Evolutionary conservation across 495 filamentous ascomycete species (phyloP), one percentile per base, ranked within the genome.

Genomic region (Glutinoglossum americanum): DNA sequence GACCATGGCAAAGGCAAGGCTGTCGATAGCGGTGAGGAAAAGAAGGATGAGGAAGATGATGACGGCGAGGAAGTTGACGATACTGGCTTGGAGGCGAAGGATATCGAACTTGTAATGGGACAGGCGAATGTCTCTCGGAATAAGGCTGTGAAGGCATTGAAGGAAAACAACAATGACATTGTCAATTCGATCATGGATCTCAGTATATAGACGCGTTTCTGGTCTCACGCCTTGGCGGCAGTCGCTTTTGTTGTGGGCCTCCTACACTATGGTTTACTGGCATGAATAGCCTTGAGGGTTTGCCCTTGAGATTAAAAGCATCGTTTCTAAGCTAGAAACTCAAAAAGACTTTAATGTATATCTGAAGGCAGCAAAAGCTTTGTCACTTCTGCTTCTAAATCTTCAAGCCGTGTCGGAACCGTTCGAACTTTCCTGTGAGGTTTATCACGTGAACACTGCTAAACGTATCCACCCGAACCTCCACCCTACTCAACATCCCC

Each of bases 121-220:
- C 87, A 98, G 76, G 92, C 92, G 60, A 92, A 76, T 66, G 92
- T 99, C 57, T 92, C 85, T 60, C 76, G 92, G 67, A 96, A 93
- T 77, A 97, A 97, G 80, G 92, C 92, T 57, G 82, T 97, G 75
- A 97, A 95, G 74, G 93, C 93, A 30, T 76, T 99, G 60, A 90
- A 92, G 76, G 88, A 96, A 77, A 96, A 99, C 71, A 88, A 96
- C 73, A 94, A 96, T 65, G 93, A 99, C 71, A 97, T 99, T 74
- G 93, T 99, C 73, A 97, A 97, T 80, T 94, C 90, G 59, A 98
- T 98, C 75, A 98, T 98, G 92, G 88, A 90, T 63, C 77, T 98
- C 71, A 95, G 89, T 76, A 84, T 94, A 84, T 98, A 80, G 77
- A 62, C 3, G 26, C 25, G 9, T 6, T 17, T 19, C 17, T 21